Evolutionary conservation across 2,329 filamentous ascomycete species (phyloP), one percentile per base, ranked within the genome.

Genomic region (Sporothrix inflata): DNA sequence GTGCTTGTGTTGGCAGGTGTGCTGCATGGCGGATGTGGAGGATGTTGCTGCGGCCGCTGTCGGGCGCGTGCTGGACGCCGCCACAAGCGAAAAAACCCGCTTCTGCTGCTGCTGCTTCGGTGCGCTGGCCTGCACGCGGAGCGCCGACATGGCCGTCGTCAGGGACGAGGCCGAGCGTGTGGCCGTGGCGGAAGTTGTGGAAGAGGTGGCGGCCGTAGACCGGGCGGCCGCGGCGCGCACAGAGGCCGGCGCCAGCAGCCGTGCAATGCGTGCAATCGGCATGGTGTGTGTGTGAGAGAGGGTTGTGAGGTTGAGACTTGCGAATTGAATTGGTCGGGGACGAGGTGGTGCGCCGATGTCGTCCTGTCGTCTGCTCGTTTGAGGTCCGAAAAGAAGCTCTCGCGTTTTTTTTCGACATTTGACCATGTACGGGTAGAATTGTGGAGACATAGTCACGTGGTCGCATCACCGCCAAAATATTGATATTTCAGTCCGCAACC

Each of bases 1-100:
- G 45, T 77, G 77, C 49, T 40, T 30, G 49, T 63, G 61, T 55
- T 71, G 65, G 72, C 63, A 72, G 68, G 34, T 34, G 47, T 47
- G 72, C 53, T 57, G 65, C 19, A 34, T 7, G 19, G 19, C 9
- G 9, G 40, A 42, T 9, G 40, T 42, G n/a, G 49, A 11, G 2
- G 61, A 12, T 1, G 21, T 8, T 3, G 24, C 60, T 5, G 61
- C 45, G 8, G 47, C 1, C 0, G 72, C 40, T 0, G 53, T 69
- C 34, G 74, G 72, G 24, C 74, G 74, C 3, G 71, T 67, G 30
- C 30, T 34, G 47, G 47, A 21, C 2, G 73, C 38, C 6, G 63
- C 53, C 0, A 45, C 65, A 6, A 69, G 42, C 19, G 74, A 74
- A 47, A 73, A 74, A 30, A 72, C 67, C 4, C 73, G 72, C 51